Evolutionary conservation across 2,329 filamentous ascomycete genomes (phyloP).

Genomic region (Colletotrichum brevisporum): DNA sequence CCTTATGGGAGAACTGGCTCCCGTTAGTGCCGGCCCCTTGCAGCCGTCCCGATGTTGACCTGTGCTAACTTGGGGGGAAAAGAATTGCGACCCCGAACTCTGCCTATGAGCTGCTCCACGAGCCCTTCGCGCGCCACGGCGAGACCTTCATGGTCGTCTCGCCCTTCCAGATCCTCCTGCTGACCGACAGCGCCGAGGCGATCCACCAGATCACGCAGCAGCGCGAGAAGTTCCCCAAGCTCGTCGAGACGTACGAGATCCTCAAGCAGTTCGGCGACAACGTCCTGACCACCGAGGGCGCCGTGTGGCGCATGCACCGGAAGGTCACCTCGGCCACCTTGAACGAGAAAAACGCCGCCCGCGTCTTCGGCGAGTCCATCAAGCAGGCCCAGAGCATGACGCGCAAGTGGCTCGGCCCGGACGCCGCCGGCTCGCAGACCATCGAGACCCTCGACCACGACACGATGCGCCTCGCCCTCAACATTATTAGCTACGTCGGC

Average conservation of each 20-base stretch:
- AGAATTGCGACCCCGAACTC: slow-evolving; percentile 73
- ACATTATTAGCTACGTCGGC: slow-evolving; percentile 76
- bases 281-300: slow-evolving; percentile 78
- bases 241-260: slow-evolving; percentile 69
- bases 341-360: slow-evolving; percentile 80
- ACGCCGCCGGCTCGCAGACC: slow-evolving; percentile 53
- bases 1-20: slow-evolving; percentile 71
- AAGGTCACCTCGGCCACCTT: slow-evolving; percentile 81
- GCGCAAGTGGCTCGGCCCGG: slow-evolving; percentile 65
- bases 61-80: slow-evolving; percentile 34
- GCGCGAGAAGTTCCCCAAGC: slow-evolving; percentile 80
- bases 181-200: slow-evolving; percentile 74
- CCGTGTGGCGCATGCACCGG: slow-evolving; percentile 79
- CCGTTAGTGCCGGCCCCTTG: slow-evolving; percentile 60
- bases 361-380: slow-evolving; percentile 74
- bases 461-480: slow-evolving; percentile 73
- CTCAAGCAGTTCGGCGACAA: slow-evolving; percentile 76
- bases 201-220: slow-evolving; percentile 76
- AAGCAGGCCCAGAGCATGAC: slow-evolving; percentile 75
- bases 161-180: slow-evolving; percentile 66
- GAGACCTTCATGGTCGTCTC: slow-evolving; percentile 77
- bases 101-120: slow-evolving; percentile 68
- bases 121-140: slow-evolving; percentile 70
- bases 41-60: neutral
- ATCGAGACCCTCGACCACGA: slow-evolving; percentile 72